Evolutionary conservation across 208 protist species (phyloP), one percentile per base, ranked within the genome.

Genomic region (Leishmania guyanensis): DNA sequence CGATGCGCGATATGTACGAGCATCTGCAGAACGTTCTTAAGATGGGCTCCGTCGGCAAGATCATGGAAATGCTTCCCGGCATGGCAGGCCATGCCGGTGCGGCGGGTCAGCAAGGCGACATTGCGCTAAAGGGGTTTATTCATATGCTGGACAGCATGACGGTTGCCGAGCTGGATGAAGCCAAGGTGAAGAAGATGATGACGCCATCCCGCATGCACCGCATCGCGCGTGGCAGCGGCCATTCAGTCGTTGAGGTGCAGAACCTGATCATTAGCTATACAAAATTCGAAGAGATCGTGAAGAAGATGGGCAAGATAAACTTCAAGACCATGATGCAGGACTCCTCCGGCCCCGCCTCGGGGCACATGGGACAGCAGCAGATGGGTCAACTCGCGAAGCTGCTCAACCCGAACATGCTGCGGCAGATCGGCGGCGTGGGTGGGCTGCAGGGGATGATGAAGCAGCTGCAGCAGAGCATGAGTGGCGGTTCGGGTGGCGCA

Each of bases 101-200:
- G 75, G 80, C 93, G 5, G 94, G 95, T 50, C 87, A 97, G 77
- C 83, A 93, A 29, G 86, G 90, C 54, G 84, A 94, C 69, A 71
- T 93, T 39, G 85, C 95, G 74, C 80, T 99, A 58, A 98, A 98
- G 75, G 82, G 84, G 2, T 99, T 97, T 86, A 97, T 99, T 77
- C 97, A 96, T 81, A 99, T 99, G 66, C 93, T 99, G 90, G 98
- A 99, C 85, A 98, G 92, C 84, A 99, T 99, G 96, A 99, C 95
- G 6, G 89, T 96, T 39, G 93, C 96, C 36, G 98, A 98, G 85
- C 78, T 98, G 33, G 94, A 98, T 75, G 88, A 94, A n/a, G 79
- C 53, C n/a, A 96, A 96, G 77, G 94, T 98, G 54, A 96, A 96
- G 79, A 98, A 98, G 78, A 90, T 92, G 75, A 96, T 98, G 93